Evolutionary conservation across 768 basidiomycete genomes (phyloP).

Genomic region (Lactarius hatsudake): DNA sequence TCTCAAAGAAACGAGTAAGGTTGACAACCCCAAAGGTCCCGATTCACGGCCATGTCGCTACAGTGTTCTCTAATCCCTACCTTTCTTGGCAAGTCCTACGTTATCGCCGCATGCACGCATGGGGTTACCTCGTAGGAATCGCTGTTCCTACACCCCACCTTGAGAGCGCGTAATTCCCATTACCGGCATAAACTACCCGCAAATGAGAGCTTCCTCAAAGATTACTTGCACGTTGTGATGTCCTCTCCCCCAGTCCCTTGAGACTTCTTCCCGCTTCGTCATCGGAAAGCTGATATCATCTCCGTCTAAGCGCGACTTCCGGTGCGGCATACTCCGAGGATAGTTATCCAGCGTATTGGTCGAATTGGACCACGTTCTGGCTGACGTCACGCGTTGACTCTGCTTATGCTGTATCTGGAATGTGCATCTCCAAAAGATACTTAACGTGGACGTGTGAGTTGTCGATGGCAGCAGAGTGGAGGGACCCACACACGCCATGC

Average conservation of each 20-base stretch:
- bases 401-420: conserved; percentile 7
- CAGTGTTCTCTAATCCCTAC: conserved; percentile 12
- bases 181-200: conserved; percentile 12
- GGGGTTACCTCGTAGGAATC: conserved; percentile 9
- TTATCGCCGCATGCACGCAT: conserved; percentile 21
- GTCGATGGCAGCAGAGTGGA: conserved; percentile 8
- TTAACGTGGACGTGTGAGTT: background rate
- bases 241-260: conserved; percentile 3
- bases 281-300: conserved; percentile 23
- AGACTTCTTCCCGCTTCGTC: conserved; percentile 17
- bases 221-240: conserved; percentile 23
- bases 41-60: conserved; percentile 24
- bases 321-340: conserved; percentile 15
- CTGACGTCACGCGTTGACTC: conserved; percentile 18
- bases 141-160: conserved; percentile 8
- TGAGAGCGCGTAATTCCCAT: conserved; percentile 3
- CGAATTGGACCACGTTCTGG: conserved; percentile 21
- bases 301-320: conserved; percentile 21
- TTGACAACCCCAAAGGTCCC: conserved; percentile 11
- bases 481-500: background rate
- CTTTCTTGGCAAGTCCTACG: conserved; percentile 12
- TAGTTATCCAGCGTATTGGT: background rate
- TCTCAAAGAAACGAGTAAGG: conserved; percentile 7
- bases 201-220: conserved; percentile 17
- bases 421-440: background rate